Evolutionary conservation across 2,329 filamentous ascomycete genomes (phyloP).

Genomic region (Colletotrichum liaoningense): DNA sequence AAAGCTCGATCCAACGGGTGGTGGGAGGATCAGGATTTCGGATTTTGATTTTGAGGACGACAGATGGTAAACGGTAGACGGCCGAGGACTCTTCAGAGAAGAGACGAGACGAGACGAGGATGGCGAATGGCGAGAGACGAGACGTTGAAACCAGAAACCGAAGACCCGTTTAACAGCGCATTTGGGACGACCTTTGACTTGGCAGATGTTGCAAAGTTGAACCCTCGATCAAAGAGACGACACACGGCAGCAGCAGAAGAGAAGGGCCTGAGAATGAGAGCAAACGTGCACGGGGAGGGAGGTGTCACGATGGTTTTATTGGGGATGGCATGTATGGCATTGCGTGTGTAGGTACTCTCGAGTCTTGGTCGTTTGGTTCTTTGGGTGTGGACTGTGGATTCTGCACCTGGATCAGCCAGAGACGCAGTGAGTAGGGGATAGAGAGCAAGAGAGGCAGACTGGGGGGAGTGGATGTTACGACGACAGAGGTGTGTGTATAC

Average conservation of each 20-base stretch:
- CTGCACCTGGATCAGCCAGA: constrained; percentile 1
- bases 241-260: constrained; percentile 3
- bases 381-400: background rate
- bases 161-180: constrained; percentile 20
- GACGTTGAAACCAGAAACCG: constrained; percentile 25
- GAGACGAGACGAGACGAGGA: constrained; percentile 11
- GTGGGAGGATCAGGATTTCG: constrained; percentile 2
- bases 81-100: background rate
- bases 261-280: background rate
- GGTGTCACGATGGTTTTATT: constrained; percentile 36
- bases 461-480: background rate
- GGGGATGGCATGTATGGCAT: constrained; percentile 14
- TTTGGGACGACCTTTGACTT: constrained; percentile 27
- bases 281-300: constrained; percentile 1
- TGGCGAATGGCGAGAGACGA: constrained; percentile 13
- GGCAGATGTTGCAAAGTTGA: constrained; percentile 16
- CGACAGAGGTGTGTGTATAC: background rate
- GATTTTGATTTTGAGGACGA: background rate
- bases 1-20: constrained; percentile 12
- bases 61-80: background rate
- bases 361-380: background rate
- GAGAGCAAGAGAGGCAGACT: background rate
- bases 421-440: constrained; percentile 23
- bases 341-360: background rate
- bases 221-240: constrained; percentile 27